Percentiles rank a stretch among this genome's conserved stretches.
Conservation (phyloP, 441 rosid genomes). For the Lepidium campestre region DNA sequence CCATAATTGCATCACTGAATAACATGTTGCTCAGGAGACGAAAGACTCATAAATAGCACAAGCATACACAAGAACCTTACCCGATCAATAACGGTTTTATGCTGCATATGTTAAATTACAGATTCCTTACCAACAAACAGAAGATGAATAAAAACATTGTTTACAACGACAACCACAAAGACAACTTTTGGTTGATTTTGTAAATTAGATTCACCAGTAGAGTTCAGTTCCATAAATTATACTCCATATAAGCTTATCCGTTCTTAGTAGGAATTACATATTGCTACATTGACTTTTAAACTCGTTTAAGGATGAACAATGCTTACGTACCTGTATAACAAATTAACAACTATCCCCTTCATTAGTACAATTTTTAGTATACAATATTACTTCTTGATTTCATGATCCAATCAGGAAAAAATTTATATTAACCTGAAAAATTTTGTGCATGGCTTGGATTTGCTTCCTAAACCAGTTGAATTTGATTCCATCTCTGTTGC, state of each 20-base stretch:
- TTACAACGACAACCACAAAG: background rate
- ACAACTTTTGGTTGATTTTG: constrained; percentile 5
- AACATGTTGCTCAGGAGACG: background rate
- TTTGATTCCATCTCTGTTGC: constrained; percentile 88
- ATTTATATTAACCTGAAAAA: constrained; percentile 75
- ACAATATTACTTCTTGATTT: constrained; percentile 4
- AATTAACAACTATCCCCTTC: constrained; percentile 17
- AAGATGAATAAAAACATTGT: background rate
- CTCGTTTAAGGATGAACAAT: constrained; percentile 4
- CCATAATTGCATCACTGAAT: background rate
- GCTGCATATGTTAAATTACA: constrained; percentile 1
- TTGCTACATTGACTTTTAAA: constrained; percentile 9
- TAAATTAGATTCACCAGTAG: constrained; percentile 4
- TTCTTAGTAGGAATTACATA: constrained; percentile 3
- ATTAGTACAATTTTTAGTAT: constrained; percentile 6
- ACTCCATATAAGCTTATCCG: constrained; percentile 12
- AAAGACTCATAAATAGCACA: background rate
- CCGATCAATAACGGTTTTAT: background rate
- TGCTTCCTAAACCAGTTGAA: constrained; percentile 99
- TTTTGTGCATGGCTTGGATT: constrained; percentile 99
- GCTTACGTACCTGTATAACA: constrained; percentile 19
- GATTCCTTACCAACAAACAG: constrained; percentile 7
- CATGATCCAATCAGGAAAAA: background rate
- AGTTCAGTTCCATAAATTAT: background rate
- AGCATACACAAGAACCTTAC: background rate